These are phyloP conservation scores for Eucalyptus curtisii DNA, from an alignment of 345 rosid genomes.

Conservation along the genomic window DNA sequence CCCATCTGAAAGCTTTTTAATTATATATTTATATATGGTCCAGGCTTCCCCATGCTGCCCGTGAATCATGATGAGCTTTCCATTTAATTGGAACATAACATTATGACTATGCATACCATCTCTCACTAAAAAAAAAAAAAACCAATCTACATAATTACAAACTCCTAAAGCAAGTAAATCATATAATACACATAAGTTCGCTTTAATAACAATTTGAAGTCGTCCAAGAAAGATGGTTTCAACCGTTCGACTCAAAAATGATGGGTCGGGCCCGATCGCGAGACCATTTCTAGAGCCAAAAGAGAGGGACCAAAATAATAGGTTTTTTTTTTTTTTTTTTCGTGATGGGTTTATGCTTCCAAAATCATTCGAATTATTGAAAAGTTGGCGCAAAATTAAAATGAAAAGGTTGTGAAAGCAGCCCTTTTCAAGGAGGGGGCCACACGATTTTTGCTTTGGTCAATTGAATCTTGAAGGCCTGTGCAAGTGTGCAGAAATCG, in stretches of 20 bases:
- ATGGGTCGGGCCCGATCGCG: not conserved
- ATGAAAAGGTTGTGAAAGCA: not conserved
- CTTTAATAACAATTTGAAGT: not conserved
- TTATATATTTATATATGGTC: accelerated
- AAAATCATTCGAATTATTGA: not conserved
- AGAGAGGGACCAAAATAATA: not conserved
- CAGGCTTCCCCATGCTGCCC: not conserved
- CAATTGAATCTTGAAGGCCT: not conserved
- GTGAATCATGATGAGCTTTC: not conserved
- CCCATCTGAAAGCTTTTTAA: accelerated
- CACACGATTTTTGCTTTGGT: not conserved
- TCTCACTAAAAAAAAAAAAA: not conserved
- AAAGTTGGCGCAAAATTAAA: not conserved
- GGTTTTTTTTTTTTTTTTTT: not conserved
- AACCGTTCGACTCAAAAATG: not conserved
- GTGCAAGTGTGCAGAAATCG: not conserved
- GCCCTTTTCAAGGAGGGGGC: not conserved
- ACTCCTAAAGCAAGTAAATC: not conserved
- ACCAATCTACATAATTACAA: too few relatives aligned
- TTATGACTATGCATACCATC: not conserved
- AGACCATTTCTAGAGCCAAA: not conserved
- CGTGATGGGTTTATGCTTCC: not conserved
- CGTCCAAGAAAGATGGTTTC: not conserved
- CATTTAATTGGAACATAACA: not conserved
- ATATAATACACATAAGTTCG: accelerated